Percentiles rank a stretch among this genome's conserved stretches.
These are phyloP conservation scores for Coleophoma crateriformis DNA, from an alignment of 2,329 filamentous ascomycete species.

Conservation along the genomic window DNA sequence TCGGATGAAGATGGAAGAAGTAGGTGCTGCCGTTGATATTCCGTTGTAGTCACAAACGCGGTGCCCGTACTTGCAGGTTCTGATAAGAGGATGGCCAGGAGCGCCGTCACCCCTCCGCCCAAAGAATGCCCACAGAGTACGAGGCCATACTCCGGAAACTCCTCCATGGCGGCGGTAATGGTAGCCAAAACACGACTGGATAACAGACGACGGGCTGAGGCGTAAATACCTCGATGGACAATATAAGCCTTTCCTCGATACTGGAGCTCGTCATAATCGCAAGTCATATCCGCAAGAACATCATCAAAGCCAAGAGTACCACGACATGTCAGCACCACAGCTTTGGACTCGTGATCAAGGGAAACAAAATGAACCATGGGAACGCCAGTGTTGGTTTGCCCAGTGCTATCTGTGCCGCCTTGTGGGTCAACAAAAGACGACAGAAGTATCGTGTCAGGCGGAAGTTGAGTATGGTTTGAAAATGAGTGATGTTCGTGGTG, in stretches of 20 bases:
- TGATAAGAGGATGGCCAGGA: slow-evolving; percentile 48
- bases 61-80: slow-evolving; percentile 36
- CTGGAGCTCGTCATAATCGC: slow-evolving; percentile 44
- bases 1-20: slow-evolving; percentile 59
- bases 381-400: slow-evolving; percentile 43
- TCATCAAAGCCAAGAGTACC: slow-evolving; percentile 53
- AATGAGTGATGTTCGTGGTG: slow-evolving; percentile 60
- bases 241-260: slow-evolving; percentile 46
- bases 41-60: slow-evolving; percentile 51
- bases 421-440: slow-evolving; percentile 51
- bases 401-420: slow-evolving; percentile 43
- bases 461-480: slow-evolving; percentile 54
- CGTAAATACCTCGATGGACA: slow-evolving; percentile 52
- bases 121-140: slow-evolving; percentile 50
- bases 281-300: slow-evolving; percentile 51
- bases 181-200: slow-evolving; percentile 45
- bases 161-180: slow-evolving; percentile 44
- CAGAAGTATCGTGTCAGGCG: slow-evolving; percentile 49
- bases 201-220: slow-evolving; percentile 45
- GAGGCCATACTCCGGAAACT: slow-evolving; percentile 50
- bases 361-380: slow-evolving; percentile 51
- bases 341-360: slow-evolving; percentile 51
- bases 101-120: slow-evolving; percentile 47
- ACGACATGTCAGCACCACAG: slow-evolving; percentile 47
- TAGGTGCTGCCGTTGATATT: slow-evolving; percentile 65